These are phyloP conservation scores for Candida dubliniensis DNA, from an alignment of 1,139 yeast species.

Conservation along the genomic window DNA sequence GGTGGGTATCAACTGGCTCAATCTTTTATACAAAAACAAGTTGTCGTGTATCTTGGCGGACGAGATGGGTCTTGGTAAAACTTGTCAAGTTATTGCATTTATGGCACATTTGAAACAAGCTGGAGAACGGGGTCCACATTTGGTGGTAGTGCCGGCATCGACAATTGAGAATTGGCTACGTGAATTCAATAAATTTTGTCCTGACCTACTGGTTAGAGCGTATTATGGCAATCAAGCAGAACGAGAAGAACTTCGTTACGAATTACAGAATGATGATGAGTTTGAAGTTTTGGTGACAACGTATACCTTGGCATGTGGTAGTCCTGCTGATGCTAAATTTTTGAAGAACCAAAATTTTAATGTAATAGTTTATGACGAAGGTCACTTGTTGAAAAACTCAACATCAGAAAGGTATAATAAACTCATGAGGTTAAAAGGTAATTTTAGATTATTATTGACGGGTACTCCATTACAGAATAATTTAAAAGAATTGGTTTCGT, in stretches of 20 bases:
- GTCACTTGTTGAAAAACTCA: constrained; percentile 93
- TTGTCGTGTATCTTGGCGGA: constrained; percentile 94
- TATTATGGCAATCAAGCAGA: constrained; percentile 88
- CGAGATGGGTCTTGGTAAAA: constrained; percentile 97
- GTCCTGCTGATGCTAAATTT: constrained; percentile 77
- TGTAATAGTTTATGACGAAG: constrained; percentile 93
- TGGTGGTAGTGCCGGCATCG: constrained; percentile 93
- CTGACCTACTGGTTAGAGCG: constrained; percentile 78
- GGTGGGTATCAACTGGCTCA: constrained; percentile 93
- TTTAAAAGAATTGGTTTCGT: constrained; percentile 82
- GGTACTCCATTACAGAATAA: constrained; percentile 98
- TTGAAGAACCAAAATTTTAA: constrained; percentile 74
- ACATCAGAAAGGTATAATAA: constrained; percentile 82
- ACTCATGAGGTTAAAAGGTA: constrained; percentile 78
- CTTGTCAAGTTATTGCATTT: constrained; percentile 94
- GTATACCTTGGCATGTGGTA: constrained; percentile 86
- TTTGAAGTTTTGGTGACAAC: constrained; percentile 94
- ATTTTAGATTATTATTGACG: constrained; percentile 80
- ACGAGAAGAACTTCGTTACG: constrained; percentile 79
- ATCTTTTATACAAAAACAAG: constrained; percentile 70
- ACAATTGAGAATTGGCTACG: constrained; percentile 97
- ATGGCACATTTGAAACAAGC: constrained; percentile 83
- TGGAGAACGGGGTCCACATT: constrained; percentile 90
- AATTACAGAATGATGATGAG: constrained; percentile 52
- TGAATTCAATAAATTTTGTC: constrained; percentile 89